Conservation (phyloP, 2,329 filamentous ascomycete genomes). For the Beauveria brongniartii region DNA sequence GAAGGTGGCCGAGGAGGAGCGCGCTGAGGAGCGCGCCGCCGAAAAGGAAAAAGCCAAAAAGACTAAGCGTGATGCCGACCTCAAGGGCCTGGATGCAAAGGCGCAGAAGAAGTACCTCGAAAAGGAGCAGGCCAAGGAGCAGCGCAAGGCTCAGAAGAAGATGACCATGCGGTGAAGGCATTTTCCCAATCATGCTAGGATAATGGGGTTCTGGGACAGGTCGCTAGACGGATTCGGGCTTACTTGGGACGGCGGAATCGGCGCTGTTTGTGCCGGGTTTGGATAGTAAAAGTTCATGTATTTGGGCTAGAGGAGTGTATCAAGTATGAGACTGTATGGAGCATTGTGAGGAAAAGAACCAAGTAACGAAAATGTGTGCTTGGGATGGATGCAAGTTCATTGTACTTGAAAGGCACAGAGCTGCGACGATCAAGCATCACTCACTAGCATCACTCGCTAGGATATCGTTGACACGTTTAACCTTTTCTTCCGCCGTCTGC, state of each 20-base stretch:
- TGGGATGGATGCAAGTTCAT: no score
- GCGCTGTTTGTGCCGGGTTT: not conserved
- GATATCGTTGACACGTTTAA: conserved; percentile 50
- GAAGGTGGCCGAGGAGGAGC: conserved; percentile 69
- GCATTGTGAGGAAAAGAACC: not conserved
- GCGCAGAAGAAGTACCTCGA: conserved; percentile 81
- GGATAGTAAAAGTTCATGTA: not conserved
- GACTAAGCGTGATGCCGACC: conserved; percentile 77
- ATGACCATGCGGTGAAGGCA: conserved; percentile 35
- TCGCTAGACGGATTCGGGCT: not conserved
- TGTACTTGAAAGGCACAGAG: not conserved
- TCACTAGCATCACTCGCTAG: conserved; percentile 32
- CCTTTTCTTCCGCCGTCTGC: conserved; percentile 75
- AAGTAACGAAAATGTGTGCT: not conserved
- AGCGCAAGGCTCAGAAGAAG: conserved; percentile 47
- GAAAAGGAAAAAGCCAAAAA: conserved; percentile 75
- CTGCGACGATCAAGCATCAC: conserved; percentile 9
- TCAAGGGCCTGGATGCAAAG: conserved; percentile 69
- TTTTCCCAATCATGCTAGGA: not conserved
- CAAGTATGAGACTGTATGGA: not conserved
- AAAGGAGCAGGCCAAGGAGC: conserved; percentile 69
- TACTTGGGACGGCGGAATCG: not conserved
- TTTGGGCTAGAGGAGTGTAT: not conserved
- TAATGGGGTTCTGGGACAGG: not conserved
- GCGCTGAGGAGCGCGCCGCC: conserved; percentile 66